Evolutionary conservation across 306 rosid genomes (phyloP), one percentile per base, ranked within the genome.

Genomic region (Hippophae rhamnoides): DNA sequence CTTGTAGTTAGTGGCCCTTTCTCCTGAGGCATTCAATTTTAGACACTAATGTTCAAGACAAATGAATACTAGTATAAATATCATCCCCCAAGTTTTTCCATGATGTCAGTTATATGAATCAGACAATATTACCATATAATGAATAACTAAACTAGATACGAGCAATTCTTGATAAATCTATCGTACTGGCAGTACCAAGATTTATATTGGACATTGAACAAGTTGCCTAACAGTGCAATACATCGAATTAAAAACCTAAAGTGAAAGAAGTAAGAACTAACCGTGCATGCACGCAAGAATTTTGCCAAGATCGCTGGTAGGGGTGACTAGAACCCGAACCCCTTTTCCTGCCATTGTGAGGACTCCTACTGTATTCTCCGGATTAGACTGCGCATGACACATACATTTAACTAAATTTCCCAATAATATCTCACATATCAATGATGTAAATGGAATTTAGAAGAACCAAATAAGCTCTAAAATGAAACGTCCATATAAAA

Each of bases 281-380:
- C 97, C 97, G 52, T 89, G 97, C 95, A 78, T 89, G 74, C 97
- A 89, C 6, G 92, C 95, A 38, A 89, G 70, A 53, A 89, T 89
- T 80, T 89, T 89, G 69, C 95, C 93, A 71, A 89, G 87, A 77
- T 89, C 97, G 74, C 81, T 84, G 6, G 97, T 89, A 45, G 97
- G 97, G 53, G 93, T 89, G 25, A 84, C 95, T 79, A 89, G 82
- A 63, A 89, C 97, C 7, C 89, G 83, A 64, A 86, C 83, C 13
- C 94, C 94, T 72, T 80, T 86, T 47, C 87, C 94, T 7, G 95
- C 97, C 97, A 89, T 89, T 9, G 95, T 89, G 63, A 89, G 84
- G 74, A 89, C 84, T 73, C 97, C 97, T 38, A 86, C 97, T 5
- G 97, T 89, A 52, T 86, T 89, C 78, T 89, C 92, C 11, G 97